Base-by-base conservation (phyloP, 2,329 filamentous ascomycete genomes). In the Cytospora piceae region DNA sequence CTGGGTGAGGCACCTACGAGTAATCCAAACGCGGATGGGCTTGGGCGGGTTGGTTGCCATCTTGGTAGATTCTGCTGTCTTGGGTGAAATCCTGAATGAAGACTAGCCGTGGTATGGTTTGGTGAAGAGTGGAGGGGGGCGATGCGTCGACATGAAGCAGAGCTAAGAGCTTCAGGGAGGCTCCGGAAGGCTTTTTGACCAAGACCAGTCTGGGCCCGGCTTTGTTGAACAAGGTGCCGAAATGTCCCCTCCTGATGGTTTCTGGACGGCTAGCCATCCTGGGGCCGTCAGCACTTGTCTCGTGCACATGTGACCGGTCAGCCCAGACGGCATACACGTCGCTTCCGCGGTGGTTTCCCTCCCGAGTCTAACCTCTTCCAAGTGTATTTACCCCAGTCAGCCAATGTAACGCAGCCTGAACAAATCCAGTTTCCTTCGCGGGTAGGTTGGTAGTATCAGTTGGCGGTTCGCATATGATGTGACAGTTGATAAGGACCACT, bases 21-120 rank as follows among this genome's bases (percentile, higher is more conserved):
- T 61, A 3, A 61, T 53, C 58, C 58, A 61, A 4, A 61, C 58
- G 32, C 58, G 58, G 22, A 53, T 53, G 1, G 58, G 49, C 32
- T 61, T 53, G 8, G 46, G 46, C 4, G 46, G 46, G n/a, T 49
- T 49, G 46, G n/a, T 24, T 24, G n/a, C 46, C 46, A 49, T 49
- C n/a, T 24, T 49, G n/a, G 1, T 49, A 7, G n/a, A 24, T 22
- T n/a, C 22, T 49, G n/a, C 20, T 49, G n/a, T 22, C 8, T 4
- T 49, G 3, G n/a, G 8, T 14, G 42, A 24, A 24, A 0, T 24
- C 20, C n/a, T 6, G 8, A 22, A 12, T 49, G 7, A 22, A 49
- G 4, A 22, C 39, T 49, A 22, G 42, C 24, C 4, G 42, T 49
- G n/a, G n/a, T 11, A 49, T 22, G 9, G 7, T n/a, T n/a, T 20